Evolutionary conservation across 257 asterid genomes (phyloP), one percentile per base, ranked within the genome.

Genomic region (Nemophila menziesii): DNA sequence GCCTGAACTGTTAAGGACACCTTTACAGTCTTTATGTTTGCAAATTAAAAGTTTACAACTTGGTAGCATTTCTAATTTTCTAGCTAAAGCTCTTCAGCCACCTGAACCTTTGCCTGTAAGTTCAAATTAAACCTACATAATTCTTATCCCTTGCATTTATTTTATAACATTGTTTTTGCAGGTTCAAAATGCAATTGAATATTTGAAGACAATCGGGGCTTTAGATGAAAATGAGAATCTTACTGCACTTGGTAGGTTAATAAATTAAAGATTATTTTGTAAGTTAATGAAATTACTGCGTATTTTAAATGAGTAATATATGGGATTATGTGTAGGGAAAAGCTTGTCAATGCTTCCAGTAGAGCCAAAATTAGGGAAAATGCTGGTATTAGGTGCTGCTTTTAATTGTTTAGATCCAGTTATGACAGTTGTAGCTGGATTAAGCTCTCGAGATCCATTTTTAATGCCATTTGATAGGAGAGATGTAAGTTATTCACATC

Each of bases 1-100:
- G 76, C 97, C 97, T 11, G 97, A 87, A 71, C 95, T 87, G 63
- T 54, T 87, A 60, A 75, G 97, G 63, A 87, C 97, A 49, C 97
- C 97, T 29, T 59, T 87, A 52, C 97, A 87, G 77, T 87, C 97
- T 43, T 74, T 87, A 19, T 87, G 95, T 63, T 62, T 87, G 74
- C 97, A 82, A 78, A 87, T 87, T 61, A 87, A 87, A 77, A 80
- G 92, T 62, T 68, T 87, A 58, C 80, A 78, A 60, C 97, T 83
- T 45, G 93, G 92, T 14, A 73, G 93, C 64, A 87, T 87, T 19
- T 73, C 97, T 19, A 82, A 83, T 16, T 87, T 87, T 65, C 71
- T 87, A 21, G 71, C 95, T 12, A 82, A 78, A 72, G 97, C 97
- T 50, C 66, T 87, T 50, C 93, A 87, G 67, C 65, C 89, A 57